phyloP scores from a whole-genome alignment of 495 filamentous ascomycete genomes.

The Xylaria scruposa region DNA sequence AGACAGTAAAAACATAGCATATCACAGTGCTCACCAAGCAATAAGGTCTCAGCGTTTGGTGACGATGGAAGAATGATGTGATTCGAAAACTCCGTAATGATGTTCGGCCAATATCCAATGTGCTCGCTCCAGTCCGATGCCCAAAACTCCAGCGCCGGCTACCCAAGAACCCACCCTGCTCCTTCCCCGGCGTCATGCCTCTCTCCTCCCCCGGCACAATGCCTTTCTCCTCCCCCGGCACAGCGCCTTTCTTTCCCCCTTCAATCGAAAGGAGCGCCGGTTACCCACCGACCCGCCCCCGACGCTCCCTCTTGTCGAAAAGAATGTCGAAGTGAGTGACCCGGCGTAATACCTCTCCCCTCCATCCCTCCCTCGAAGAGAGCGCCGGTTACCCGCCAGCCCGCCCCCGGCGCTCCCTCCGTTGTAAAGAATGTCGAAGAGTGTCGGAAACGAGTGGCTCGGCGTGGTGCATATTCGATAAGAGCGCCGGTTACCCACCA shows the following conservation, averaged over 20 bases:
- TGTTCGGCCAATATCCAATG: background rate
- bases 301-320: too few relatives aligned
- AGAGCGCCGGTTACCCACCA: conserved; percentile 3
- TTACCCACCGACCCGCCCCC: too few relatives aligned
- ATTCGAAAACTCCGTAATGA: background rate
- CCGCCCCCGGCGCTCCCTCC: too few relatives aligned
- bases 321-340: background rate
- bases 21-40: background rate
- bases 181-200: background rate
- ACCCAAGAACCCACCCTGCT: conserved; percentile 5
- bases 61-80: background rate
- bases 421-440: too few relatives aligned
- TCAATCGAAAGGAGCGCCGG: background rate
- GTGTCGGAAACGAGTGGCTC: background rate
- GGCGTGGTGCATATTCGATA: background rate
- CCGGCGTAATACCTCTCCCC: background rate
- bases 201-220: background rate
- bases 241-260: background rate
- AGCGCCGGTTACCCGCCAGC: background rate
- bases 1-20: too few relatives aligned
- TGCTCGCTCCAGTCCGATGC: conserved; percentile 10
- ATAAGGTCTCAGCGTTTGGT: background rate
- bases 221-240: conserved; percentile 5
- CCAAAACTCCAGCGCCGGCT: conserved; percentile 2
- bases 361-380: too few relatives aligned